Evolutionary conservation across 2,329 filamentous ascomycete genomes (phyloP), one percentile per base, ranked within the genome.

Genomic region (Blastomyces parvus): DNA sequence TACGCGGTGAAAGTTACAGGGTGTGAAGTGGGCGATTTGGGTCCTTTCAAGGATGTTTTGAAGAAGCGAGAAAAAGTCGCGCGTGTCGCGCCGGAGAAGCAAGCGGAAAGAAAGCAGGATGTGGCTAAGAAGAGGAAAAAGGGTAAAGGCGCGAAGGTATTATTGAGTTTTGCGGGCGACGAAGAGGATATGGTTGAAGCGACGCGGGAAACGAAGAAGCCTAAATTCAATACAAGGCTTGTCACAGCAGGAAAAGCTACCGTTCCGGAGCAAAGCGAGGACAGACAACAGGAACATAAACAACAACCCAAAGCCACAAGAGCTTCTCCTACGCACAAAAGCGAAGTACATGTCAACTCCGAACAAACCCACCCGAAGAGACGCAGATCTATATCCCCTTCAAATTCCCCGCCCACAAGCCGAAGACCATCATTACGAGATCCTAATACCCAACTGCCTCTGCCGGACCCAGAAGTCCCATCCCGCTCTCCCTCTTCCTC

Each of bases 1-100:
- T 99, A 96, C 74, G 88, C 93, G 0, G 85, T 91, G 44, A 91
- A 87, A 74, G 87, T 99, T 61, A 76, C 74, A 0, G 76, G 74
- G 17, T 78, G 75, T 46, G 77, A 81, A 64, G 73, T 81, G 14
- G 73, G 77, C 38, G 78, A 80, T 66, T 64, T 80, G 62, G 79
- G 79, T 1, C 76, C 74, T 33, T 73, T 79, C 62, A 75, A 74
- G 55, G 79, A 77, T 27, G 79, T 79, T 64, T 69, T 81, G 67
- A 75, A 72, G 66, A 77, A 76, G 66, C 73, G 79, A 60, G 70
- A 76, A 62, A 74, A 69, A 27, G 65, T 75, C 40, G 75, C 74
- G 2, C 69, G 70, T 62, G 69, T 69, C 2, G 61, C 66, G 22
- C 25, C 55, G 13, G 38, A 17, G 42, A 63, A 66, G 13, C 64